Evolutionary conservation across 345 rosid species (phyloP).

Genomic region (Cardamine occulta): DNA sequence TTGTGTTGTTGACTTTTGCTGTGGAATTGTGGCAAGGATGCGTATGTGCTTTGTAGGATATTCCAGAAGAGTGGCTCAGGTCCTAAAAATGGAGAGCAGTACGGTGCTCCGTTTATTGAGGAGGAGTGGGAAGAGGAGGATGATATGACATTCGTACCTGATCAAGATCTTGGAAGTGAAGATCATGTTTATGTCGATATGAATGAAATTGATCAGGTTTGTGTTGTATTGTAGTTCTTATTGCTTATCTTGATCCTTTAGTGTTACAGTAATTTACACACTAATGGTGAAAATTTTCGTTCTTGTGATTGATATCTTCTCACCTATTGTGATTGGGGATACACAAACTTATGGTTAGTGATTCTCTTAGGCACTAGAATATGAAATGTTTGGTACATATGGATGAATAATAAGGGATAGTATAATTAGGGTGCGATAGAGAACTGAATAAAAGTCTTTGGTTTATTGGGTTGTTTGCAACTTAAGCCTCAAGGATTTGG

Average conservation of each 20-base stretch:
- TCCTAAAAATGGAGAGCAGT: constrained; percentile 95
- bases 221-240: constrained; percentile 10
- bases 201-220: constrained; percentile 70
- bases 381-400: background rate
- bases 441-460: background rate
- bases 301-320: background rate
- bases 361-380: background rate
- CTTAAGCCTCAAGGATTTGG: background rate
- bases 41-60: constrained; percentile 86
- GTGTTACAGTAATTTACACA: background rate
- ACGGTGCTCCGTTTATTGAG: constrained; percentile 94
- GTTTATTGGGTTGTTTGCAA: background rate
- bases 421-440: background rate
- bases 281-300: background rate
- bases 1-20: constrained; percentile 33
- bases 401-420: background rate
- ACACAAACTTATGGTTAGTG: background rate
- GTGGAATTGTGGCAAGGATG: constrained; percentile 56
- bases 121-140: constrained; percentile 84
- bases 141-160: constrained; percentile 52
- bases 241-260: constrained; percentile 4
- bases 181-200: constrained; percentile 53
- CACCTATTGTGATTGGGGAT: background rate
- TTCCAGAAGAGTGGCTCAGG: constrained; percentile 97
- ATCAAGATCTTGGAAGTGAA: constrained; percentile 50